A percentile compares a stretch with the other conserved stretches of the same genome.
Evolutionary conservation across 2,329 filamentous ascomycete species (phyloP).

Genomic region (Penicillium hordei): DNA sequence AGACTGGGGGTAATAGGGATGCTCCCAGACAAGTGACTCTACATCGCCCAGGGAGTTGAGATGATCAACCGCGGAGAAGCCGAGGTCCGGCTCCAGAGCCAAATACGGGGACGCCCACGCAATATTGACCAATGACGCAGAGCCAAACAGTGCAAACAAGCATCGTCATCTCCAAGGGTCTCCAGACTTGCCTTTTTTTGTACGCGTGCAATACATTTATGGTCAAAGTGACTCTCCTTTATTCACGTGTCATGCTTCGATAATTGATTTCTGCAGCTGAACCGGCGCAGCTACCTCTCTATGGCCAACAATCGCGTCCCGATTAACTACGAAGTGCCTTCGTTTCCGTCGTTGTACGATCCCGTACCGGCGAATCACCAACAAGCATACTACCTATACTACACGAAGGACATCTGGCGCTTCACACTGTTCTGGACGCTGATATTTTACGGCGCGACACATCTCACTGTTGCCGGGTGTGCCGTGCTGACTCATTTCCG

Average conservation of each 20-base stretch:
- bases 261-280: conserved; percentile 1
- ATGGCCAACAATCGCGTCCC: conserved; percentile 48
- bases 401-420: conserved; percentile 75
- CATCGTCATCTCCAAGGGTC: conserved; percentile 10
- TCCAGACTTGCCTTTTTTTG: conserved; percentile 5
- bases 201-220: not conserved
- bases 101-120: conserved; percentile 24
- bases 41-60: conserved; percentile 17
- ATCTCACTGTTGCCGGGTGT: conserved; percentile 69
- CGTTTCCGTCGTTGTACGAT: conserved; percentile 82
- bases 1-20: conserved; percentile 5
- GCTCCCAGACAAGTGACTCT: conserved; percentile 12
- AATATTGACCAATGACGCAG: not conserved
- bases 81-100: conserved; percentile 31
- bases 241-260: conserved; percentile 1
- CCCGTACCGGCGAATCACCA: conserved; percentile 59
- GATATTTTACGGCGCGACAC: conserved; percentile 72
- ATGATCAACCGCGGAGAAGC: conserved; percentile 32
- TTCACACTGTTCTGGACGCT: conserved; percentile 87
- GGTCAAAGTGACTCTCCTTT: not conserved
- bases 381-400: conserved; percentile 66
- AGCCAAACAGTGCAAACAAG: conserved; percentile 38
- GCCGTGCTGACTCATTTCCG: conserved; percentile 69
- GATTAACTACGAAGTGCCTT: conserved; percentile 64
- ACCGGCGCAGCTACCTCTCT: not conserved